These are phyloP conservation scores for Taiozyma onychis DNA, from an alignment of 1,139 yeast species.

Conservation along the genomic window DNA sequence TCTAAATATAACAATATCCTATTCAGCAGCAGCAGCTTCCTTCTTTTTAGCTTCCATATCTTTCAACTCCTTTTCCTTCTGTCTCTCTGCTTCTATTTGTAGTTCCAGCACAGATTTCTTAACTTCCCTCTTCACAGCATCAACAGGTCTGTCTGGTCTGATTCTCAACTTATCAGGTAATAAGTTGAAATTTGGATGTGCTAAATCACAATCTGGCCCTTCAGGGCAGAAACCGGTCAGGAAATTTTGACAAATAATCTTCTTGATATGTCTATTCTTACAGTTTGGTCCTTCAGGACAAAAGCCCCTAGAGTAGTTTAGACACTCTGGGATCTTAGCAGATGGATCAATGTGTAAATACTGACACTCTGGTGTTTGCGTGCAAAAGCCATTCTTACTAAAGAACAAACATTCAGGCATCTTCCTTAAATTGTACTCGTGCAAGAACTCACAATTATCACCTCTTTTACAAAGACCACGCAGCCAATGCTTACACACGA, in stretches of 20 bases:
- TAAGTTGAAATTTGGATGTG: slow-evolving; percentile 54
- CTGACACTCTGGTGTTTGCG: slow-evolving; percentile 92
- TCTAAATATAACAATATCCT: neutral
- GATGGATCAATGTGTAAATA: slow-evolving; percentile 90
- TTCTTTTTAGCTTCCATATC: slow-evolving; percentile 3
- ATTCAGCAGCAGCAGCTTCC: neutral
- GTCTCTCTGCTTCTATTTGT: slow-evolving; percentile 22
- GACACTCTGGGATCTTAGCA: slow-evolving; percentile 81
- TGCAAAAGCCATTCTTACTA: slow-evolving; percentile 85
- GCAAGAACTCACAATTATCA: slow-evolving; percentile 92
- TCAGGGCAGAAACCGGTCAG: slow-evolving; percentile 91
- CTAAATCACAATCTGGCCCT: slow-evolving; percentile 53
- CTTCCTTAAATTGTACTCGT: slow-evolving; percentile 87
- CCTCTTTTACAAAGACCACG: slow-evolving; percentile 96
- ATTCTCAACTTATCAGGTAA: slow-evolving; percentile 45
- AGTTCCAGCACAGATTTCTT: slow-evolving; percentile 20
- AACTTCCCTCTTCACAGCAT: slow-evolving; percentile 8
- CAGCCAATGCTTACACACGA: slow-evolving; percentile 97
- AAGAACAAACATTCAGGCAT: slow-evolving; percentile 97
- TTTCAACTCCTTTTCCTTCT: slow-evolving; percentile 11
- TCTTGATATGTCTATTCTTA: slow-evolving; percentile 73
- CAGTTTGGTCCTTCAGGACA: slow-evolving; percentile 93
- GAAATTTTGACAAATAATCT: slow-evolving; percentile 74
- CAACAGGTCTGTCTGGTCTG: slow-evolving; percentile 36
- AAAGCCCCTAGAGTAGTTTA: slow-evolving; percentile 79